A percentile compares a stretch with the other conserved stretches of the same genome.
These are phyloP conservation scores for Aspergillus ustus DNA, from an alignment of 2,329 filamentous ascomycete genomes.

Conservation along the genomic window DNA sequence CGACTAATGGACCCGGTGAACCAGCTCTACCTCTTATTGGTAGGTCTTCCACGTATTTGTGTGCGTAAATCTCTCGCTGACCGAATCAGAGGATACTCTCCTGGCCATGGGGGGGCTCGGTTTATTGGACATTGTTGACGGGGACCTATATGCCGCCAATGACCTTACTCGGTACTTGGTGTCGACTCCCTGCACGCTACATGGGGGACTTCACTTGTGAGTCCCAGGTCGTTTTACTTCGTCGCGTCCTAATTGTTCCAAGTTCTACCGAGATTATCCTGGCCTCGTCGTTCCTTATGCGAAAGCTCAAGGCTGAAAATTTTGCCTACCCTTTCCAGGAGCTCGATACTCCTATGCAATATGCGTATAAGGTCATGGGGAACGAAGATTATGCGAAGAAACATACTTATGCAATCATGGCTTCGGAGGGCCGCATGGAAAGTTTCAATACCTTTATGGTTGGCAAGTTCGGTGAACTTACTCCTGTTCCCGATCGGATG, in stretches of 20 bases:
- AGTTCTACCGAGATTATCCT: conserved; percentile 42
- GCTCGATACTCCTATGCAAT: conserved; percentile 38
- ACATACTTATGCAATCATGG: conserved; percentile 45
- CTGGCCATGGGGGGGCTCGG: conserved; percentile 43
- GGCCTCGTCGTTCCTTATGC: conserved; percentile 40
- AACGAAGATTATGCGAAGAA: conserved; percentile 32
- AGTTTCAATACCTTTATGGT: conserved; percentile 47
- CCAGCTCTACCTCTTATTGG: neutral
- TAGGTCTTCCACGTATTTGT: neutral
- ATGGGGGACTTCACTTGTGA: conserved; percentile 45
- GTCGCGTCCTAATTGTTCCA: neutral
- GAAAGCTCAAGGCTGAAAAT: conserved; percentile 38
- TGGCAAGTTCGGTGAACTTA: conserved; percentile 41
- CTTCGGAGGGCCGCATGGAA: conserved; percentile 41
- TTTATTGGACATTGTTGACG: conserved; percentile 38
- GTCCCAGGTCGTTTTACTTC: neutral
- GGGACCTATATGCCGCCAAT: conserved; percentile 37
- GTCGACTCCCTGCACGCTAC: conserved; percentile 37
- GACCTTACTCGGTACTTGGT: conserved; percentile 40
- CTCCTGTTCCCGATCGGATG: conserved; percentile 36
- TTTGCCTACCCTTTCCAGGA: conserved; percentile 45
- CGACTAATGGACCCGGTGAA: neutral
- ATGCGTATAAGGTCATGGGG: conserved; percentile 40
- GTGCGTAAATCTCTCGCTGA: neutral
- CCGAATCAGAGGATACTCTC: conserved; percentile 38